Conservation (phyloP, 345 rosid species). For the Acer campestre region DNA sequence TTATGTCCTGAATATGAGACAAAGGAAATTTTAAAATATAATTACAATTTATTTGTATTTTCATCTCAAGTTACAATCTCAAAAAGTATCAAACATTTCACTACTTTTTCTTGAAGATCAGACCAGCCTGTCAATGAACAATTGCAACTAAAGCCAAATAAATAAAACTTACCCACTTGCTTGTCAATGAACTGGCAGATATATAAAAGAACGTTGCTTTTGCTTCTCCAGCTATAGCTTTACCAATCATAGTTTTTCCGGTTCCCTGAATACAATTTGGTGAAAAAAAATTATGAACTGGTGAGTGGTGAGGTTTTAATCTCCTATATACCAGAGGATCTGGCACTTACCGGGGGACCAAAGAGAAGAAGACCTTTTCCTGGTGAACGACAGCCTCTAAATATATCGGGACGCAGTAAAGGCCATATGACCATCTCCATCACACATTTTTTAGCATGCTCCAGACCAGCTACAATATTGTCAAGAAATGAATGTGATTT, state of each 20-base stretch:
- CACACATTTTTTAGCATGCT: conserved; percentile 98
- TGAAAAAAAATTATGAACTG: conserved; percentile 15
- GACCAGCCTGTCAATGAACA: conserved; percentile 6
- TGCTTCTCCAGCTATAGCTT: conserved; percentile 99
- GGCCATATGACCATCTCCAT: conserved; percentile 99
- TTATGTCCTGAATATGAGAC: neutral
- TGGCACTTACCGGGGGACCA: conserved; percentile 85
- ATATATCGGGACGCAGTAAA: conserved; percentile 90
- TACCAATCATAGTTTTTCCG: conserved; percentile 98
- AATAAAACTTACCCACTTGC: conserved; percentile 83
- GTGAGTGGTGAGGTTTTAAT: conserved; percentile 11
- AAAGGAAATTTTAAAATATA: neutral
- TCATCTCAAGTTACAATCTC: neutral
- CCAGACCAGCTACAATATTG: conserved; percentile 82
- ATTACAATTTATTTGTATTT: neutral
- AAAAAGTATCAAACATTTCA: neutral
- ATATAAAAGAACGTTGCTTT: conserved; percentile 98
- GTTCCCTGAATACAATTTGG: conserved; percentile 66
- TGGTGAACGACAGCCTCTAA: conserved; percentile 95
- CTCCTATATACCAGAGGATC: conserved; percentile 19
- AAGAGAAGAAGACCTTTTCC: conserved; percentile 99
- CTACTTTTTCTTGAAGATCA: neutral
- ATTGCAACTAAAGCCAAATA: conserved; percentile 16
- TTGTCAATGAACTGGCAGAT: conserved; percentile 98
- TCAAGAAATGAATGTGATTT: conserved; percentile 23